phyloP scores from a whole-genome alignment of 805 yeast species.

The Metschnikowia corniflorae region DNA sequence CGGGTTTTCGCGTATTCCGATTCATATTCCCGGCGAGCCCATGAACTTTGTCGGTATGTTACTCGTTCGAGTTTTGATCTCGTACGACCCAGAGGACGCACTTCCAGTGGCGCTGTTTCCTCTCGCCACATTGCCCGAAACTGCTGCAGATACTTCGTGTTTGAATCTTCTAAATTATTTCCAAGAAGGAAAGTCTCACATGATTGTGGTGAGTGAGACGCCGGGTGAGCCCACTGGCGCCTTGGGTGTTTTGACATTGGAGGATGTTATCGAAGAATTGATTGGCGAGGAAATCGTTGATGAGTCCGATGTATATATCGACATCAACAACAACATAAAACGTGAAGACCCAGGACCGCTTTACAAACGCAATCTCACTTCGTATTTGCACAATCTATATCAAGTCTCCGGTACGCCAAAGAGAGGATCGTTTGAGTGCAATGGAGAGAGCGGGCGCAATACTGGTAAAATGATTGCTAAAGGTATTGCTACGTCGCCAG shows the following conservation, averaged over 20 bases:
- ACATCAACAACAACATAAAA: constrained; percentile 83
- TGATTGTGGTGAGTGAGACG: constrained; percentile 84
- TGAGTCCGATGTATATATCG: constrained; percentile 91
- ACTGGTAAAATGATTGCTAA: constrained; percentile 5
- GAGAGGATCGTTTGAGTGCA: constrained; percentile 39
- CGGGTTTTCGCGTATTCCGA: constrained; percentile 93
- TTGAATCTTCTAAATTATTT: constrained; percentile 90
- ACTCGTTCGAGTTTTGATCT: constrained; percentile 83
- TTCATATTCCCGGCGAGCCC: constrained; percentile 86
- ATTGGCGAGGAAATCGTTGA: constrained; percentile 98
- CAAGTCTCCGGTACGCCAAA: constrained; percentile 32
- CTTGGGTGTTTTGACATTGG: constrained; percentile 85
- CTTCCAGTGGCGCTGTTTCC: constrained; percentile 91
- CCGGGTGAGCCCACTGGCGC: constrained; percentile 89
- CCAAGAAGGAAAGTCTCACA: constrained; percentile 96
- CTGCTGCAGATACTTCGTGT: constrained; percentile 87
- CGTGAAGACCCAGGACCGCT: constrained; percentile 73
- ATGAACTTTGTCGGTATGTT: constrained; percentile 92
- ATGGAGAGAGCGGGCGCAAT: constrained; percentile 2
- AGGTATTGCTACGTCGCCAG: constrained; percentile 14
- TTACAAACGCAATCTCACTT: constrained; percentile 63
- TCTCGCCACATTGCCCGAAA: constrained; percentile 93
- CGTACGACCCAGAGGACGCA: constrained; percentile 96
- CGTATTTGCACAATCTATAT: constrained; percentile 63
- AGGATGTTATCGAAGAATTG: constrained; percentile 96